These are phyloP conservation scores for Pistacia integerrima DNA, from an alignment of 345 rosid genomes.

Conservation along the genomic window DNA sequence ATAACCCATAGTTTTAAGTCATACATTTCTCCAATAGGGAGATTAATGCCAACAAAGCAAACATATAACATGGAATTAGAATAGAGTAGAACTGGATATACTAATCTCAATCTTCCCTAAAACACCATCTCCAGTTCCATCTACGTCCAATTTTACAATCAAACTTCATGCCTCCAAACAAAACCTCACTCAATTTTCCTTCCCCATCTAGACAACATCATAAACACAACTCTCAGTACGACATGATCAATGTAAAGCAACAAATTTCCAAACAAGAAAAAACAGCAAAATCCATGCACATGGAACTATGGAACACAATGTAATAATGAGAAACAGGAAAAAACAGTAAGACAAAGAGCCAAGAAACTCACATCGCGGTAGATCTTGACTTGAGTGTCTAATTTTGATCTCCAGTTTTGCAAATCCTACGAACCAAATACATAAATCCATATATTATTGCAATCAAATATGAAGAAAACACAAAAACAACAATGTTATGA, in stretches of 20 bases:
- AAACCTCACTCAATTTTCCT: not conserved
- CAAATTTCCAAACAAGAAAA: not conserved
- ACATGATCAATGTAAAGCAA: not conserved
- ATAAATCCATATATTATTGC: not conserved
- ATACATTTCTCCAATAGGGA: not conserved
- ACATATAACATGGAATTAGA: not conserved
- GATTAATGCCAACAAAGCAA: not conserved
- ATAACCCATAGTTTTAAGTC: not conserved
- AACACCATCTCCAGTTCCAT: too few species aligned
- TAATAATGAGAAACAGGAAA: not conserved
- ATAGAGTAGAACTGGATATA: not conserved
- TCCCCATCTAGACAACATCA: not conserved
- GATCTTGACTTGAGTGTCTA: constrained; percentile 87
- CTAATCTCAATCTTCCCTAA: not conserved
- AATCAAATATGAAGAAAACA: not conserved
- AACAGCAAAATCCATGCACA: not conserved
- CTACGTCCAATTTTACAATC: not conserved
- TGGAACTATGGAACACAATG: not conserved
- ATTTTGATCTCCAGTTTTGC: constrained; percentile 90
- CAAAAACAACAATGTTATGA: not conserved
- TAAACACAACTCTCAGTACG: not conserved
- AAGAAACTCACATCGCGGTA: constrained; percentile 72
- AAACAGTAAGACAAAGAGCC: not conserved
- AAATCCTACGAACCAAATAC: constrained; percentile 60
- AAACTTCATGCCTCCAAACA: not conserved